A percentile compares a stretch with the other conserved stretches of the same genome.
These are phyloP conservation scores for Punica granatum DNA, from an alignment of 345 rosid species.

Conservation along the genomic window DNA sequence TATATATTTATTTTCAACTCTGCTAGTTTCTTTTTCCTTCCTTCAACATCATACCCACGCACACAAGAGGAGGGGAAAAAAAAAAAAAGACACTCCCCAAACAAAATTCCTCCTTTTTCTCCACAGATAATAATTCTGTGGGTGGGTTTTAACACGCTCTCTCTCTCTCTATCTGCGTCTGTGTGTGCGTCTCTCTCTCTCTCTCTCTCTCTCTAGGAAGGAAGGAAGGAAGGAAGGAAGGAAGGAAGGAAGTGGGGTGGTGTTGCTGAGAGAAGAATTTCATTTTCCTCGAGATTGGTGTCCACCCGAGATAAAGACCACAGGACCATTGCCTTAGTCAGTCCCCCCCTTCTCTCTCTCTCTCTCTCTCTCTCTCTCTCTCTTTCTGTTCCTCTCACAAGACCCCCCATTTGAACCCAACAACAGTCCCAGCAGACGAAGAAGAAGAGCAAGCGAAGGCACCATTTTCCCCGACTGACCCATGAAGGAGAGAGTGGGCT, in stretches of 20 bases:
- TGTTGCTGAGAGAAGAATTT: conserved; percentile 9
- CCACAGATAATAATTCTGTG: conserved; percentile 10
- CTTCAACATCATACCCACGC: too few species aligned
- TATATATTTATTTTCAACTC: too few species aligned
- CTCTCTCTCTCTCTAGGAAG: conserved; percentile 6
- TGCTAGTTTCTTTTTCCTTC: too few species aligned
- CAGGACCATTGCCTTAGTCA: conserved; percentile 5
- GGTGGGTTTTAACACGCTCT: conserved; percentile 7
- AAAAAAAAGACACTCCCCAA: too few species aligned
- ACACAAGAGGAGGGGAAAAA: too few species aligned
- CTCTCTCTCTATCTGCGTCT: conserved; percentile 6
- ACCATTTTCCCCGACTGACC: neutral
- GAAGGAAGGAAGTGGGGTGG: neutral
- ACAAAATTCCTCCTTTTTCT: neutral
- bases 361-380: too few species aligned
- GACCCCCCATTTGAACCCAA: neutral
- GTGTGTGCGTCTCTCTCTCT: neutral
- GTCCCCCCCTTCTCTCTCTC: neutral
- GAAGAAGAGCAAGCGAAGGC: neutral
- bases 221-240: neutral
- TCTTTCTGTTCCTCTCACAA: too few species aligned
- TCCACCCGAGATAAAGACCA: conserved; percentile 26
- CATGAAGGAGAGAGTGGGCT: conserved; percentile 50
- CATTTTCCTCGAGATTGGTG: conserved; percentile 45
- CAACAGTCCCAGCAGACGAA: neutral